A percentile compares a stretch with the other conserved stretches of the same genome.
Evolutionary conservation across 495 filamentous ascomycete species (phyloP).

Genomic region (Xylaria acuta): DNA sequence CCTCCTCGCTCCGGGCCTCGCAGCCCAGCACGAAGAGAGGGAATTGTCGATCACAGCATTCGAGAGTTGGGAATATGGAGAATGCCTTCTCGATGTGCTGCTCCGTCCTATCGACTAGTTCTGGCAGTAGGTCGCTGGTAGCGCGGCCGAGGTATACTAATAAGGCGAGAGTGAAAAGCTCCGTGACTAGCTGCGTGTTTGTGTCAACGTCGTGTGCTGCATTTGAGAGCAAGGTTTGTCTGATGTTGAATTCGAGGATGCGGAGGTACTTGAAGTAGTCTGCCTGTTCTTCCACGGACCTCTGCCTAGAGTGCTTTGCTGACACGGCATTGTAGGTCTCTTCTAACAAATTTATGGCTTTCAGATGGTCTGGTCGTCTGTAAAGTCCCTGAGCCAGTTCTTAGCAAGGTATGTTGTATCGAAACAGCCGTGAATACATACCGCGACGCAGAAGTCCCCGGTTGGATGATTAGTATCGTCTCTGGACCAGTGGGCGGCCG

Average conservation of each 20-base stretch:
- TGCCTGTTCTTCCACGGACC: neutral
- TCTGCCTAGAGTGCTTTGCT: neutral
- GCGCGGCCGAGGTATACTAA: conserved; percentile 44
- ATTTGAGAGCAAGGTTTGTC: neutral
- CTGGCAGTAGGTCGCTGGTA: conserved; percentile 31
- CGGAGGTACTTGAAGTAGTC: neutral
- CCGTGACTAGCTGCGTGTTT: conserved; percentile 18
- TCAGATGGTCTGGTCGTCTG: neutral
- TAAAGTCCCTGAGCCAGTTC: neutral
- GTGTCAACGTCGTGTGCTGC: conserved; percentile 18
- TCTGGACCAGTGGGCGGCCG: neutral
- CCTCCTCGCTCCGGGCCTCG: conserved; percentile 44
- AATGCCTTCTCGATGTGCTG: conserved; percentile 37
- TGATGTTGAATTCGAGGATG: conserved; percentile 5
- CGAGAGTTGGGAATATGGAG: conserved; percentile 27
- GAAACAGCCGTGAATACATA: neutral
- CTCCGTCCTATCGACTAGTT: conserved; percentile 29
- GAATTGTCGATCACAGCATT: conserved; percentile 43
- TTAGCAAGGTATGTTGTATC: neutral
- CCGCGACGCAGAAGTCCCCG: neutral
- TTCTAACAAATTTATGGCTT: neutral
- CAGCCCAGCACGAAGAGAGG: conserved; percentile 47
- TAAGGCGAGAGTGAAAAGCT: conserved; percentile 41
- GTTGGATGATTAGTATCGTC: neutral
- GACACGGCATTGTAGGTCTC: neutral